phyloP scores from a whole-genome alignment of 129 eudicot species.

The Flaveria bidentis region DNA sequence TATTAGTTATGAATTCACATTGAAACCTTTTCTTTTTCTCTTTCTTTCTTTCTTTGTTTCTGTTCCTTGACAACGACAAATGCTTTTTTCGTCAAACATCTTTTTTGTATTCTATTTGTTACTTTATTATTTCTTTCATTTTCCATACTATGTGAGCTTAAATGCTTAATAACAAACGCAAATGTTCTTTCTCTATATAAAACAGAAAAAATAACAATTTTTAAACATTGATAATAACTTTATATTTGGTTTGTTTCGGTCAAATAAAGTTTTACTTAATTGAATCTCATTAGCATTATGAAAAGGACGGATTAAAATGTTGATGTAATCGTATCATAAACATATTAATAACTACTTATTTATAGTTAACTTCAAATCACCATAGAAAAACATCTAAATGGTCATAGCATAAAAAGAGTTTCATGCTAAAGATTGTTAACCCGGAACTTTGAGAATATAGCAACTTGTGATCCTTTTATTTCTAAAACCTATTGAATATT shows the following conservation, averaged over 20 bases:
- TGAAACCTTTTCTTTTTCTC: background rate
- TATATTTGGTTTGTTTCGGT: background rate
- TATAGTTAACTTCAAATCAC: background rate
- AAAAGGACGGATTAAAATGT: background rate
- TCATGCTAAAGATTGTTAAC: background rate
- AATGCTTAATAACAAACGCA: background rate
- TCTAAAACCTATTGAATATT: too few relatives aligned
- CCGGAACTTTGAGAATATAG: too few relatives aligned
- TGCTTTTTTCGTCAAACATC: background rate
- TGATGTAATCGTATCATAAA: background rate
- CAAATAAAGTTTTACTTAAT: background rate
- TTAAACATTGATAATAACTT: background rate
- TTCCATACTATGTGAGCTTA: background rate
- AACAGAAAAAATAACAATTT: too few relatives aligned
- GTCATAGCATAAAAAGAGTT: background rate
- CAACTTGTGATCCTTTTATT: too few relatives aligned
- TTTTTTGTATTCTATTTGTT: background rate
- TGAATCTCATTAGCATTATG: background rate
- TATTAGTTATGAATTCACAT: background rate
- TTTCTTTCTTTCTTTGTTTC: background rate
- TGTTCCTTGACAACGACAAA: background rate
- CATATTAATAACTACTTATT: background rate
- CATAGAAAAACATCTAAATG: background rate
- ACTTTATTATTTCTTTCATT: background rate
- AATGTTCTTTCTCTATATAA: background rate